phyloP scores from a whole-genome alignment of 805 yeast genomes.

The Ogataea minuta region DNA sequence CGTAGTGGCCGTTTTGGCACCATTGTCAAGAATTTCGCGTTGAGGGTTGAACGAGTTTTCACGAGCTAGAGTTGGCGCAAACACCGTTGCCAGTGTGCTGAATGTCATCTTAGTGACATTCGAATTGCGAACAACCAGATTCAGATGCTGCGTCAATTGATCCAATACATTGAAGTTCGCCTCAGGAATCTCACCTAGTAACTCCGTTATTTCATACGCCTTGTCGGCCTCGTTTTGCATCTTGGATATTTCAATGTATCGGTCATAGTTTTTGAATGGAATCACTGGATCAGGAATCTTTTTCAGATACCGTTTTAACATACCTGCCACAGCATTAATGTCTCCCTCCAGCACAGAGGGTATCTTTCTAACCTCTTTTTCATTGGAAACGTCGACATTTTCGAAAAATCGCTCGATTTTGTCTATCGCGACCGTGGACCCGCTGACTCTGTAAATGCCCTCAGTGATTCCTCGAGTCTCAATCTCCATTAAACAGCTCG shows the following conservation, averaged over 20 bases:
- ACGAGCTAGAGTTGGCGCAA: slow-evolving; percentile 88
- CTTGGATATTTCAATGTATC: slow-evolving; percentile 55
- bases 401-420: slow-evolving; percentile 37
- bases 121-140: slow-evolving; percentile 52
- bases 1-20: slow-evolving; percentile 70
- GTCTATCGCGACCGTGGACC: slow-evolving; percentile 67
- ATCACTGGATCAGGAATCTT: slow-evolving; percentile 83
- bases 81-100: slow-evolving; percentile 83
- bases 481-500: slow-evolving; percentile 71
- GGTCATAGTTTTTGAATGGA: slow-evolving; percentile 65
- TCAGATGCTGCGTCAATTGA: slow-evolving; percentile 62
- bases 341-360: slow-evolving; percentile 42
- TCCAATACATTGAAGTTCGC: slow-evolving; percentile 63
- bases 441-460: slow-evolving; percentile 90
- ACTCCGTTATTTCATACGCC: slow-evolving; percentile 42
- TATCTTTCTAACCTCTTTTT: slow-evolving; percentile 29
- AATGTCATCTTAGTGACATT: slow-evolving; percentile 73
- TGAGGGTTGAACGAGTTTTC: slow-evolving; percentile 64
- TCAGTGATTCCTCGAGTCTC: slow-evolving; percentile 77
- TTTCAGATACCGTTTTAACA: slow-evolving; percentile 83
- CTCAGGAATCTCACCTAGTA: slow-evolving; percentile 56
- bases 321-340: slow-evolving; percentile 81
- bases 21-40: slow-evolving; percentile 83
- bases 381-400: slow-evolving; percentile 32
- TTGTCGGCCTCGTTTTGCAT: slow-evolving; percentile 30